Percentiles rank a stretch among this genome's conserved stretches.
These are phyloP conservation scores for Mentha longifolia DNA, from an alignment of 257 asterid genomes.

Conservation along the genomic window DNA sequence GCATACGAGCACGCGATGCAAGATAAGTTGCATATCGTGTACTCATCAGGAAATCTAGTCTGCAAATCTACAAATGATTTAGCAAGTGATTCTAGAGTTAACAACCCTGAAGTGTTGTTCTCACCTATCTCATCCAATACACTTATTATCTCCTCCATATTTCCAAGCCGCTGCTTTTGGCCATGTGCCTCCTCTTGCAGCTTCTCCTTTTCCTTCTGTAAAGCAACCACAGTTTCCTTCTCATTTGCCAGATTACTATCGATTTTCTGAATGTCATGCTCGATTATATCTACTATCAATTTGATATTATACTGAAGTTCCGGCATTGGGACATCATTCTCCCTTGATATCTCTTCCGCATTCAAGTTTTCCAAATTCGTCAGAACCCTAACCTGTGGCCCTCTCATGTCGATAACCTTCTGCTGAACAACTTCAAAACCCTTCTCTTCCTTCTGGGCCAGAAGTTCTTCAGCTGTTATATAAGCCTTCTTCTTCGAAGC, in stretches of 20 bases:
- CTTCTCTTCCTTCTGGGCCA: slow-evolving; percentile 78
- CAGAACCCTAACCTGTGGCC: slow-evolving; percentile 92
- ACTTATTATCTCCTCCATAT: slow-evolving; percentile 60
- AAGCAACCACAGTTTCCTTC: slow-evolving; percentile 79
- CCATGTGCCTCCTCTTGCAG: slow-evolving; percentile 59
- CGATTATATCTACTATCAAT: slow-evolving; percentile 73
- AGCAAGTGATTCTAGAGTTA: slow-evolving; percentile 76
- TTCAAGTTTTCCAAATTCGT: slow-evolving; percentile 85
- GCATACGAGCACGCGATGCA: slow-evolving; percentile 89
- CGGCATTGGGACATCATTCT: slow-evolving; percentile 83
- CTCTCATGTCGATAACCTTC: slow-evolving; percentile 95
- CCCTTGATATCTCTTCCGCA: slow-evolving; percentile 79
- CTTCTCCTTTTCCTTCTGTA: slow-evolving; percentile 84
- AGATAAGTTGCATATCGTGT: slow-evolving; percentile 71
- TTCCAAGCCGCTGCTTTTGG: slow-evolving; percentile 72
- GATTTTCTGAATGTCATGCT: slow-evolving; percentile 78
- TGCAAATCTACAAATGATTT: slow-evolving; percentile 65
- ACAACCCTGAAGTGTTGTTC: slow-evolving; percentile 60
- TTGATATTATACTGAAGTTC: slow-evolving; percentile 89
- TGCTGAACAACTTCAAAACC: slow-evolving; percentile 74
- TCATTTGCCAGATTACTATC: slow-evolving; percentile 83
- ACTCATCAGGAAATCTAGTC: slow-evolving; percentile 60
- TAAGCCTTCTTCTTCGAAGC: slow-evolving; percentile 61
- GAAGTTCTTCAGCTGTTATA: slow-evolving; percentile 75
- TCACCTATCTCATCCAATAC: slow-evolving; percentile 63